A percentile compares a stretch with the other conserved stretches of the same genome.
phyloP scores from a whole-genome alignment of 768 basidiomycete species.

The Bullera alba region DNA sequence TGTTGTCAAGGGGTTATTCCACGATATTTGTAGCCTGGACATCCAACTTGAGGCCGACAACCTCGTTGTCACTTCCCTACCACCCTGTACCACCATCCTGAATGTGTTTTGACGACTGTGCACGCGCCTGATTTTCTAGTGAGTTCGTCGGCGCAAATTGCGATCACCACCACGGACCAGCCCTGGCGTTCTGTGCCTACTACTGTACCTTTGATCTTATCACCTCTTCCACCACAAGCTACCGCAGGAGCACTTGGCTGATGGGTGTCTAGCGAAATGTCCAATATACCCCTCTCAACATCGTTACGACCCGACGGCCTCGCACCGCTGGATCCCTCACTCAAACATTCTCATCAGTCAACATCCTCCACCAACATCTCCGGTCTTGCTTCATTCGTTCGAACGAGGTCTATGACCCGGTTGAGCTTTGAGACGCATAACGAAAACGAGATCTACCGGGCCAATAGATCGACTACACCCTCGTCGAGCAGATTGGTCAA shows the following conservation, averaged over 20 bases:
- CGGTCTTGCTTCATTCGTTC: not conserved
- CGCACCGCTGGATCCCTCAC: not conserved
- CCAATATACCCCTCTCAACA: not conserved
- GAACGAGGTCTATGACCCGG: conserved; percentile 6
- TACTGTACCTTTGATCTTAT: not conserved
- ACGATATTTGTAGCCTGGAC: no score
- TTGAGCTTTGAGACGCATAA: not conserved
- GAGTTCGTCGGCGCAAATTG: not conserved
- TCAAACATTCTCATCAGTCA: not conserved
- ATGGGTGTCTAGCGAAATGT: no score
- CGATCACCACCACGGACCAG: not conserved
- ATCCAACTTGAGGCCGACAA: no score
- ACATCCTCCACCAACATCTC: not conserved
- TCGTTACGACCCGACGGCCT: not conserved
- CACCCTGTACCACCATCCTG: not conserved
- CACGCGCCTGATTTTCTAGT: not conserved
- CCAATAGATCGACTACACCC: no score
- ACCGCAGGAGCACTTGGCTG: not conserved
- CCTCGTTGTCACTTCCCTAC: no score
- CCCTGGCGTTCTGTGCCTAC: not conserved
- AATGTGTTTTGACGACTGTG: not conserved
- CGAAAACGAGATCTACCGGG: no score
- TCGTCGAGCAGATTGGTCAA: no score
- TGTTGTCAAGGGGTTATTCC: no score
- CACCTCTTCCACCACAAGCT: not conserved